Percentiles rank a stretch among this genome's conserved stretches.
Evolutionary conservation across 805 yeast species (phyloP).

Genomic region (Candida dendrica): DNA sequence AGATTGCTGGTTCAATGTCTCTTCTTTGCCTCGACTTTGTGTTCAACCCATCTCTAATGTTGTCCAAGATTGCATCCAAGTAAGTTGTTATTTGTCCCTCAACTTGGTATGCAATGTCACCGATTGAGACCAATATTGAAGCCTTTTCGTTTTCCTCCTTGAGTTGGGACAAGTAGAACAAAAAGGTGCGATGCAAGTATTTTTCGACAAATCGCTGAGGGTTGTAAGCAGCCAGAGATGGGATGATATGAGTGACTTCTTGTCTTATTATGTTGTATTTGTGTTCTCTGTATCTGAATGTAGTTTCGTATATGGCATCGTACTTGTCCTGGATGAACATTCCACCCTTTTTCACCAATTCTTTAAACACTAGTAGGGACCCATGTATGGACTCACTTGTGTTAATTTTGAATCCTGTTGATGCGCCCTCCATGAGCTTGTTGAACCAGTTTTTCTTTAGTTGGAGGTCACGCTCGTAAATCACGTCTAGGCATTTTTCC

Average conservation of each 20-base stretch:
- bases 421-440: slow-evolving; percentile 61
- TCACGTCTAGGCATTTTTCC: slow-evolving; percentile 69
- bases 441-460: slow-evolving; percentile 71
- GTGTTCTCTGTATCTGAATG: slow-evolving; percentile 70
- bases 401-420: slow-evolving; percentile 44
- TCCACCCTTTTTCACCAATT: slow-evolving; percentile 66
- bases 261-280: slow-evolving; percentile 68
- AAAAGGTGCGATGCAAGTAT: slow-evolving; percentile 73
- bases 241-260: slow-evolving; percentile 79
- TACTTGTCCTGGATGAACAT: slow-evolving; percentile 64
- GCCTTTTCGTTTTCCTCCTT: slow-evolving; percentile 72
- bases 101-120: slow-evolving; percentile 70
- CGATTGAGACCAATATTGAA: slow-evolving; percentile 72
- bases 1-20: slow-evolving; percentile 78
- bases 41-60: slow-evolving; percentile 70
- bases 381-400: slow-evolving; percentile 80
- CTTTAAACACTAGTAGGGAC: slow-evolving; percentile 73
- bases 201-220: slow-evolving; percentile 68
- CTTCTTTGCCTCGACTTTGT: slow-evolving; percentile 45
- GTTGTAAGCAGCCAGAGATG: slow-evolving; percentile 74
- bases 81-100: slow-evolving; percentile 82
- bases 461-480: slow-evolving; percentile 69
- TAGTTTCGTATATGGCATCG: slow-evolving; percentile 69
- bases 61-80: slow-evolving; percentile 79
- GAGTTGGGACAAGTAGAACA: slow-evolving; percentile 70